Evolutionary conservation across 129 eudicot species (phyloP).

Genomic region (Centella asiatica): DNA sequence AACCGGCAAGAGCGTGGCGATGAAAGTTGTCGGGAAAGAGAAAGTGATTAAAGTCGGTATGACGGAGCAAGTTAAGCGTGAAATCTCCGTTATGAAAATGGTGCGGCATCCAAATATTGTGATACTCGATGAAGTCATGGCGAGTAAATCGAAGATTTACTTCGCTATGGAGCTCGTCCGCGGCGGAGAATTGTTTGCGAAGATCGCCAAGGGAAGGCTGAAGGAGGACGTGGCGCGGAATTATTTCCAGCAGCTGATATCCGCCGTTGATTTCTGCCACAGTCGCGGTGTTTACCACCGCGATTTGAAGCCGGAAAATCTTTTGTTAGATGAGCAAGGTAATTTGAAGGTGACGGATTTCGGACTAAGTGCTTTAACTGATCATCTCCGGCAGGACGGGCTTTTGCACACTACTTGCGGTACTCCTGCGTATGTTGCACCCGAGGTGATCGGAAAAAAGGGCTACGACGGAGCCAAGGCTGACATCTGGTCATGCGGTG

Average conservation of each 20-base stretch:
- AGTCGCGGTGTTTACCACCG: constrained; percentile 19
- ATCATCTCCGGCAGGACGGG: constrained; percentile 17
- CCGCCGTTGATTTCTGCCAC: constrained; percentile 20
- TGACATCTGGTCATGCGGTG: constrained; percentile 60
- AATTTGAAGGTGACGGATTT: constrained; percentile 18
- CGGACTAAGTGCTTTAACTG: constrained; percentile 15
- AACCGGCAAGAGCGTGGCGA: constrained; percentile 15
- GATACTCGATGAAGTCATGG: constrained; percentile 15
- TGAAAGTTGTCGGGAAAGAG: constrained; percentile 18
- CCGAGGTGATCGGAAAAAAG: constrained; percentile 19
- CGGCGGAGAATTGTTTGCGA: constrained; percentile 16
- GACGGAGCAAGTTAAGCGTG: constrained; percentile 22
- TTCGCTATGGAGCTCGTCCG: constrained; percentile 23
- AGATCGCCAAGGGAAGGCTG: constrained; percentile 7
- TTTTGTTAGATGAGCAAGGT: constrained; percentile 12
- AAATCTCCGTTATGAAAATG: constrained; percentile 19
- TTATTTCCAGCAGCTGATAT: constrained; percentile 16
- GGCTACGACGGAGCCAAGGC: constrained; percentile 41
- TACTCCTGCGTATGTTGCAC: constrained; percentile 20
- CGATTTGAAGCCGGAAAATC: constrained; percentile 16
- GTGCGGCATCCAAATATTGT: constrained; percentile 17
- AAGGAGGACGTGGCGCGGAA: constrained; percentile 9
- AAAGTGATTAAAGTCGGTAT: constrained; percentile 16
- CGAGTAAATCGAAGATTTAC: constrained; percentile 17
- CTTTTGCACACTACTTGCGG: constrained; percentile 19